Percentiles rank a stretch among this genome's conserved stretches.
phyloP scores from a whole-genome alignment of 1,284 basidiomycete species.

The Puccinia polysora region DNA sequence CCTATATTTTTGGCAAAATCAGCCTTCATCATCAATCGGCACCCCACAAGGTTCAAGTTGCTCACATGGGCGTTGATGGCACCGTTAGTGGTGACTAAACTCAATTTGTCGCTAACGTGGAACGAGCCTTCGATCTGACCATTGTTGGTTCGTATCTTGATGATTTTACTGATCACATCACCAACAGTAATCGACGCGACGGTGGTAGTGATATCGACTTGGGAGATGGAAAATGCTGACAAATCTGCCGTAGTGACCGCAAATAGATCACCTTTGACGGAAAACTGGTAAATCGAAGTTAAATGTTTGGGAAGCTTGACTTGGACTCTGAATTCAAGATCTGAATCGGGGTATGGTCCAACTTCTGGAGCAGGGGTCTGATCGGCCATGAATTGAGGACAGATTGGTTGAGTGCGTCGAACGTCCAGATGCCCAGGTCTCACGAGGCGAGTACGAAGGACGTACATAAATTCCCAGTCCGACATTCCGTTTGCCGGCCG shows the following conservation, averaged over 20 bases:
- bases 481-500: not conserved
- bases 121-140: conserved; percentile 28
- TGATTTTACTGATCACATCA: not conserved
- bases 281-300: not conserved
- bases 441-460: not conserved
- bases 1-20: not conserved
- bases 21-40: not conserved
- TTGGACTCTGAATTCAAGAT: conserved; percentile 31
- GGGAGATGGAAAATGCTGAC: not conserved
- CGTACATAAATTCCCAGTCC: conserved; percentile 40
- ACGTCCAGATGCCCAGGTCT: not conserved
- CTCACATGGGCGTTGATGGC: conserved; percentile 29
- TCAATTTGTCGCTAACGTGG: conserved; percentile 19
- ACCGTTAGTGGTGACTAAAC: conserved; percentile 38
- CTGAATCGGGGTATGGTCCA: conserved; percentile 37
- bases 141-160: conserved; percentile 27
- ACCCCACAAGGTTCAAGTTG: not conserved
- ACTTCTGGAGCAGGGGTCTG: conserved; percentile 39
- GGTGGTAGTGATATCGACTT: conserved; percentile 17
- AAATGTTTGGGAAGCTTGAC: conserved; percentile 14
- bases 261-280: conserved; percentile 20
- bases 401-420: not conserved
- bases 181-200: conserved; percentile 13
- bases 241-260: conserved; percentile 4
- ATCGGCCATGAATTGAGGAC: not conserved